phyloP scores from a whole-genome alignment of 1,139 yeast genomes.

The Suhomyces yuchorum region DNA sequence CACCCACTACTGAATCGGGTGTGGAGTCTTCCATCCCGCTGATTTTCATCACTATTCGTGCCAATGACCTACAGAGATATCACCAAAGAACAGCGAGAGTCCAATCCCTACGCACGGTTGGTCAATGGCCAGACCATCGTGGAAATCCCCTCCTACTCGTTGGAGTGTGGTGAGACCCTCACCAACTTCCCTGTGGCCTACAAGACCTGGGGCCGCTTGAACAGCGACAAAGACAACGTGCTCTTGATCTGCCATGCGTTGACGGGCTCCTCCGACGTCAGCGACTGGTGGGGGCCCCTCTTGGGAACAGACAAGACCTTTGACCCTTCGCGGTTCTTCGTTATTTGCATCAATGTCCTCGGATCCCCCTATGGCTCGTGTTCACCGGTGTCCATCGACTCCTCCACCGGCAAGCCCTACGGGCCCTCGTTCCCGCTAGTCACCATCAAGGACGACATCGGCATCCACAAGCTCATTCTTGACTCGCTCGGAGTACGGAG shows the following conservation, averaged over 20 bases:
- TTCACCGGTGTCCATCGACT: slow-evolving; percentile 80
- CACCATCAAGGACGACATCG: slow-evolving; percentile 88
- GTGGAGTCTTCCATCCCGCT: no score
- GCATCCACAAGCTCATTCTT: slow-evolving; percentile 73
- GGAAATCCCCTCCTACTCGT: slow-evolving; percentile 69
- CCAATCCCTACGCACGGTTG: slow-evolving; percentile 69
- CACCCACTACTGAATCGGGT: no score
- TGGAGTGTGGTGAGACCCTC: slow-evolving; percentile 83
- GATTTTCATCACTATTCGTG: no score
- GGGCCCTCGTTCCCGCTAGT: slow-evolving; percentile 96
- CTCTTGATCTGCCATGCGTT: slow-evolving; percentile 91
- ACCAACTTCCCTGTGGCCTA: slow-evolving; percentile 86
- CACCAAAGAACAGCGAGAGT: slow-evolving; percentile 46
- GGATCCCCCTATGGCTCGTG: slow-evolving; percentile 98
- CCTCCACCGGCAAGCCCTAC: slow-evolving; percentile 69
- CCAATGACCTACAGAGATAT: slow-evolving; percentile 33
- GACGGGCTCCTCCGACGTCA: slow-evolving; percentile 92
- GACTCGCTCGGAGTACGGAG: slow-evolving; percentile 73
- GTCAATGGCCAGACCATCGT: slow-evolving; percentile 83
- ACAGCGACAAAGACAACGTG: slow-evolving; percentile 64
- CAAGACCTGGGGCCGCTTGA: slow-evolving; percentile 88
- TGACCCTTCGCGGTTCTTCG: slow-evolving; percentile 84
- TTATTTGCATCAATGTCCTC: slow-evolving; percentile 83
- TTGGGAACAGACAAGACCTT: slow-evolving; percentile 85
- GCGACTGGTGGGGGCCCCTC: slow-evolving; percentile 99